These are phyloP conservation scores for Vickermania ingenoplastis DNA, from an alignment of 208 protist genomes.

Conservation along the genomic window DNA sequence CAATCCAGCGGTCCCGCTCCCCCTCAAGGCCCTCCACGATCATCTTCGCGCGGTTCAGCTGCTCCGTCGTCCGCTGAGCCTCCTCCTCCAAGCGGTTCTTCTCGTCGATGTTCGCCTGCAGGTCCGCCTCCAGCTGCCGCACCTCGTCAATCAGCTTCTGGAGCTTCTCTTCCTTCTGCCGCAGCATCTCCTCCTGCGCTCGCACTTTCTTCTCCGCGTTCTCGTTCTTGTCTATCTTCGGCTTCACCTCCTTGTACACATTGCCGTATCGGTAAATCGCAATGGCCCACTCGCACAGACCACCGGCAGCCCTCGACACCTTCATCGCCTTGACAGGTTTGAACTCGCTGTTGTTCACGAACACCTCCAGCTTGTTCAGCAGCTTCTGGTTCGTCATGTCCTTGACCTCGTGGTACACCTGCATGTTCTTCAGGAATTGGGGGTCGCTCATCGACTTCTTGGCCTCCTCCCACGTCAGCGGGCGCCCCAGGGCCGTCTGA, in stretches of 20 bases:
- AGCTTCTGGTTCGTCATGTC: slow-evolving; percentile 94
- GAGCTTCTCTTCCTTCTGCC: slow-evolving; percentile 88
- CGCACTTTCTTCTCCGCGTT: slow-evolving; percentile 89
- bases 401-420: slow-evolving; percentile 91
- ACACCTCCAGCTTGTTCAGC: slow-evolving; percentile 93
- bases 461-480: slow-evolving; percentile 92
- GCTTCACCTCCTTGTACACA: slow-evolving; percentile 95
- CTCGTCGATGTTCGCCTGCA: slow-evolving; percentile 86
- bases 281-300: slow-evolving; percentile 97
- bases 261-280: slow-evolving; percentile 97
- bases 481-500: slow-evolving; percentile 92
- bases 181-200: slow-evolving; percentile 92
- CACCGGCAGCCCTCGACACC: slow-evolving; percentile 93
- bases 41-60: slow-evolving; percentile 94
- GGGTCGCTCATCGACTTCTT: slow-evolving; percentile 95
- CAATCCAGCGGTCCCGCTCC: slow-evolving; percentile 95
- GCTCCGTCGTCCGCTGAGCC: slow-evolving; percentile 92
- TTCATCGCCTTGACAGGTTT: slow-evolving; percentile 76
- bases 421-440: slow-evolving; percentile 88
- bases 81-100: slow-evolving; percentile 91
- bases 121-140: slow-evolving; percentile 78
- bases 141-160: slow-evolving; percentile 92
- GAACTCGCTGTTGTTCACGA: slow-evolving; percentile 91
- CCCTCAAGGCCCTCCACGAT: slow-evolving; percentile 95
- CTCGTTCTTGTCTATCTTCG: slow-evolving; percentile 94